These are phyloP conservation scores for Amanita rubescens DNA, from an alignment of 768 basidiomycete genomes.

Conservation along the genomic window DNA sequence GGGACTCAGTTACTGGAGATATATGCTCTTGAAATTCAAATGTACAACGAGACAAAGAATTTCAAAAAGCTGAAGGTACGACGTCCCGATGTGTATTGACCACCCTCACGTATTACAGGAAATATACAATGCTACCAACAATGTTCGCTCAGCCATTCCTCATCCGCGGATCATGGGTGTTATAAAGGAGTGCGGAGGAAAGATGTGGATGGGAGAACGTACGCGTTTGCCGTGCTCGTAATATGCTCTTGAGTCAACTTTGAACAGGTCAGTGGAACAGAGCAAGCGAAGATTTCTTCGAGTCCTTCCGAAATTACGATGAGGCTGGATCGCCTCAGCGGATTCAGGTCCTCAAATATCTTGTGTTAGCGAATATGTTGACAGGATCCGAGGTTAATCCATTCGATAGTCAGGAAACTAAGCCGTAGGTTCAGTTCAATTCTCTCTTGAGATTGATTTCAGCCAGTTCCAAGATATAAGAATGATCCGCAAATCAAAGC, in stretches of 20 bases:
- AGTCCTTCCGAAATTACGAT: conserved; percentile 97
- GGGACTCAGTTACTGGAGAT: conserved; percentile 95
- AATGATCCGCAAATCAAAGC: conserved; percentile 94
- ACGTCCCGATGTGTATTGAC: background rate
- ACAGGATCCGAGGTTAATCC: conserved; percentile 98
- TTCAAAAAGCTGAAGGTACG: conserved; percentile 90
- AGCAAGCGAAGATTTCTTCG: conserved; percentile 97
- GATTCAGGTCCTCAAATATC: conserved; percentile 96
- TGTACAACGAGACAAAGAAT: conserved; percentile 96
- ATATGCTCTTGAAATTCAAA: conserved; percentile 97
- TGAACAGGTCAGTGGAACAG: conserved; percentile 85
- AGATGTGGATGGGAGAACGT: conserved; percentile 99
- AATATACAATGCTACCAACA: conserved; percentile 93
- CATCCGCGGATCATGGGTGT: conserved; percentile 99
- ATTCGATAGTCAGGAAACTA: conserved; percentile 99
- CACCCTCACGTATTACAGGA: conserved; percentile 48
- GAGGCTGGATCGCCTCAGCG: conserved; percentile 95
- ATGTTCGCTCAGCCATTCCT: conserved; percentile 92
- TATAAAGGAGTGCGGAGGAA: conserved; percentile 98
- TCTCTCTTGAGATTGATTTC: background rate
- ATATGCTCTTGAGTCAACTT: background rate
- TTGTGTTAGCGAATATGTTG: conserved; percentile 96
- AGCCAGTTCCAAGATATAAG: conserved; percentile 60
- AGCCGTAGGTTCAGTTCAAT: conserved; percentile 62
- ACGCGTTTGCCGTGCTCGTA: conserved; percentile 18